These are phyloP conservation scores for Xeromyces bisporus DNA, from an alignment of 495 filamentous ascomycete genomes.

Conservation along the genomic window DNA sequence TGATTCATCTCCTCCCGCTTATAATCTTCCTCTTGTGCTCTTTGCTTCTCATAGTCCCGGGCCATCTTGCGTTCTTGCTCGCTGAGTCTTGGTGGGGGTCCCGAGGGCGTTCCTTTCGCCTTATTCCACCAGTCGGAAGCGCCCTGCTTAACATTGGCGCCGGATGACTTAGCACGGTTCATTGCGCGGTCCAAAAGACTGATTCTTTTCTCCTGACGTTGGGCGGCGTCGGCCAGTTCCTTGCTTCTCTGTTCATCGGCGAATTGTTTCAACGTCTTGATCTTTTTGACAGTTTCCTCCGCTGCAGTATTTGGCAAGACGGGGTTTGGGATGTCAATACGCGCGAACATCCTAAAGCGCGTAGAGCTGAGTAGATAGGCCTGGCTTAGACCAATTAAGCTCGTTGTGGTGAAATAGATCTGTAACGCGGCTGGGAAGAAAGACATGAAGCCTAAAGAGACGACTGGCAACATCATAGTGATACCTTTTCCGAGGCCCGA, in stretches of 20 bases:
- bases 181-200: constrained; percentile 7
- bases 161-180: constrained; percentile 3
- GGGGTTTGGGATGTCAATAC: constrained; percentile 6
- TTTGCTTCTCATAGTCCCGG: constrained; percentile 10
- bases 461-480: constrained; percentile 37
- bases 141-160: constrained; percentile 2
- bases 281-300: neutral
- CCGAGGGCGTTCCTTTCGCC: constrained; percentile 1
- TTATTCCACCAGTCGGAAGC: constrained; percentile 3
- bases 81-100: constrained; percentile 11
- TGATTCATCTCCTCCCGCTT: constrained; percentile 15
- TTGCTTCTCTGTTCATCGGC: constrained; percentile 7
- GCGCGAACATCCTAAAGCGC: constrained; percentile 11
- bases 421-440: constrained; percentile 53
- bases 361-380: constrained; percentile 28
- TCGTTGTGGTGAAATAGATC: constrained; percentile 48
- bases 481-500: constrained; percentile 31
- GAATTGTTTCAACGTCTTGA: constrained; percentile 14
- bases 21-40: constrained; percentile 13
- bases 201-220: constrained; percentile 2
- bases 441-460: constrained; percentile 44
- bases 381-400: constrained; percentile 40
- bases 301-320: neutral
- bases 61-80: constrained; percentile 14
- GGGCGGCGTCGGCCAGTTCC: constrained; percentile 2